Conservation (phyloP, 164 flowering plant genomes). For the Protea cynaroides region DNA sequence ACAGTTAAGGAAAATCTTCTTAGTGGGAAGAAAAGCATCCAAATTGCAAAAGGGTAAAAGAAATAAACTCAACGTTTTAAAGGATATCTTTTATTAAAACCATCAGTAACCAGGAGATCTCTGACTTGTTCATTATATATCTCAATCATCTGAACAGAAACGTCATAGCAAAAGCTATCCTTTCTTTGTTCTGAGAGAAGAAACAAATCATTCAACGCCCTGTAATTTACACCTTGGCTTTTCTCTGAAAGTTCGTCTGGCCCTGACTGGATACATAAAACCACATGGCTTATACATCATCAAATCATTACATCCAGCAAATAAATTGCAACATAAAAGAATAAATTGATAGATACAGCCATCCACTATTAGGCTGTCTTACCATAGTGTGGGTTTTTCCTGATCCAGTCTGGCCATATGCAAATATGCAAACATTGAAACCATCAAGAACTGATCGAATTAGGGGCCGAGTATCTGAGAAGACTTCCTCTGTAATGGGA, state of each 20-base stretch:
- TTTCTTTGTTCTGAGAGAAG: slow-evolving; percentile 75
- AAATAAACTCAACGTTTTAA: slow-evolving; percentile 5
- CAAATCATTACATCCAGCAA: neutral
- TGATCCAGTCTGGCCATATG: slow-evolving; percentile 99
- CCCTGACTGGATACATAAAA: slow-evolving; percentile 53
- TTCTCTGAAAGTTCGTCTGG: slow-evolving; percentile 83
- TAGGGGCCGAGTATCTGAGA: slow-evolving; percentile 84
- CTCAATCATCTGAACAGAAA: slow-evolving; percentile 97
- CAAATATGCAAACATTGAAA: slow-evolving; percentile 96
- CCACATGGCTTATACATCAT: slow-evolving; percentile 1
- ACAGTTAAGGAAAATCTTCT: slow-evolving; percentile 40
- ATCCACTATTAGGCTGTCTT: slow-evolving; percentile 8
- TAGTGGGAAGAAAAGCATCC: neutral
- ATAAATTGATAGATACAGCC: neutral
- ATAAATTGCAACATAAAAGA: neutral
- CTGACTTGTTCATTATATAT: slow-evolving; percentile 98
- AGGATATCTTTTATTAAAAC: slow-evolving; percentile 95
- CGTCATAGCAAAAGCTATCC: slow-evolving; percentile 71
- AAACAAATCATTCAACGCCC: slow-evolving; percentile 88
- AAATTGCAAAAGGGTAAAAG: neutral
- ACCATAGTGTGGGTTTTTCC: slow-evolving; percentile 98
- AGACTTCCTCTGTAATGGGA: slow-evolving; percentile 74
- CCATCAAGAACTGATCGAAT: slow-evolving; percentile 99
- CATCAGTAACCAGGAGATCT: slow-evolving; percentile 86
- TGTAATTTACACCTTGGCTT: slow-evolving; percentile 83